Percentiles rank a stretch among this genome's conserved stretches.
These are phyloP conservation scores for Stephania japonica DNA, from an alignment of 164 flowering plant species.

Conservation along the genomic window DNA sequence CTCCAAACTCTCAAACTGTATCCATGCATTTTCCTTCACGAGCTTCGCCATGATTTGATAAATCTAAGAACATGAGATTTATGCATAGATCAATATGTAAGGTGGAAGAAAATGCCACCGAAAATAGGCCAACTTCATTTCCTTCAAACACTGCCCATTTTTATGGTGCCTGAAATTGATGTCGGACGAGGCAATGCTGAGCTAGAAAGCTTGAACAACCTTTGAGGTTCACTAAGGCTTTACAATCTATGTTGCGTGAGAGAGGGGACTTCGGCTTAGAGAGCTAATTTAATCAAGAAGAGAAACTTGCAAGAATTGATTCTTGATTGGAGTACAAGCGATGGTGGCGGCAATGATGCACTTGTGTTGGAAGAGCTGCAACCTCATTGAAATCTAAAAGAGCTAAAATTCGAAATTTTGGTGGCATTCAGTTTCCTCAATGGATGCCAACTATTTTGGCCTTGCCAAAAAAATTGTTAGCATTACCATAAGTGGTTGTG, in stretches of 20 bases:
- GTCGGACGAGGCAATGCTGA: conserved; percentile 4
- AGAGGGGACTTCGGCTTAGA: neutral
- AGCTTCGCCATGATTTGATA: neutral
- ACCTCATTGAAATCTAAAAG: neutral
- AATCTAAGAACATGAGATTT: neutral
- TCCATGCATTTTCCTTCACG: neutral
- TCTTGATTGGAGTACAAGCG: neutral
- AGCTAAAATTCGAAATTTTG: neutral
- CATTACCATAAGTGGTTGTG: neutral
- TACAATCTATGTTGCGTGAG: neutral
- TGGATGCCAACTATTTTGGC: neutral
- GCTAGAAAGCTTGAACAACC: conserved; percentile 4
- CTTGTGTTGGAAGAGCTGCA: neutral
- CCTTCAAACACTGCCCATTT: conserved; percentile 16
- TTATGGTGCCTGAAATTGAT: conserved; percentile 5
- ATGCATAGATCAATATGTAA: neutral
- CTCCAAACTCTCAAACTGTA: neutral
- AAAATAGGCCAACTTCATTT: neutral
- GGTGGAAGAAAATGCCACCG: neutral
- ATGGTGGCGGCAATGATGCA: neutral
- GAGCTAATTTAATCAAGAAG: conserved; percentile 4
- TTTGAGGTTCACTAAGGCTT: conserved; percentile 9
- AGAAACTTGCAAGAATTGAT: neutral
- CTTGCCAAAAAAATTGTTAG: neutral
- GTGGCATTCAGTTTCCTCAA: neutral